phyloP scores from a whole-genome alignment of 2,329 filamentous ascomycete genomes.

The Coniochaeta hoffmannii region DNA sequence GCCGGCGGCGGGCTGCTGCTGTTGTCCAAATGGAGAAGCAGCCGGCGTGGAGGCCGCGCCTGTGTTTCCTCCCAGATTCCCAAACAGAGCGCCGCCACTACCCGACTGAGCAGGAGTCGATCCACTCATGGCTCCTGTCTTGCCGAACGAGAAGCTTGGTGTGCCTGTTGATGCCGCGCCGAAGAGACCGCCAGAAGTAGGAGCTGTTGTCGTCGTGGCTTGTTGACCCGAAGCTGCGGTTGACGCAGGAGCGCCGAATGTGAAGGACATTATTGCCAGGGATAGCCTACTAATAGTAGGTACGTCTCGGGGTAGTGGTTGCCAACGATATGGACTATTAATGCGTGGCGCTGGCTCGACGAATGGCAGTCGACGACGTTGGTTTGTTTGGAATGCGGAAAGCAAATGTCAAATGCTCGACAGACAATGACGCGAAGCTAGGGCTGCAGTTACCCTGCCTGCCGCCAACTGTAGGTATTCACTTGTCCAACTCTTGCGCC shows the following conservation, averaged over 20 bases:
- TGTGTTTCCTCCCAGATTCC: slow-evolving; percentile 15
- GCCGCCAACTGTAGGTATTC: background rate
- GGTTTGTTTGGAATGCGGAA: slow-evolving; percentile 1
- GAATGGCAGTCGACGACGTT: background rate
- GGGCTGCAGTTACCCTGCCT: background rate
- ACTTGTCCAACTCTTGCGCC: too few relatives aligned
- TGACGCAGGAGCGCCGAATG: slow-evolving; percentile 17
- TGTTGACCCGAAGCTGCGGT: slow-evolving; percentile 13
- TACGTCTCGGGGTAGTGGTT: background rate
- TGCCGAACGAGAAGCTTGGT: slow-evolving; percentile 9
- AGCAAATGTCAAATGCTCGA: background rate
- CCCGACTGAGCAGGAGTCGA: slow-evolving; percentile 3
- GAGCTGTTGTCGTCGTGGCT: slow-evolving; percentile 13
- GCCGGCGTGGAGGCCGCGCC: slow-evolving; percentile 12
- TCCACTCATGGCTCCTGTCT: slow-evolving; percentile 7
- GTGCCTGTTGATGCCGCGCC: slow-evolving; percentile 12
- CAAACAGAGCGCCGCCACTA: slow-evolving; percentile 11
- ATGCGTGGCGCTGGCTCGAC: background rate
- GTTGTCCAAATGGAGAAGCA: slow-evolving; percentile 11
- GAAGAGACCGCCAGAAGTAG: slow-evolving; percentile 18
- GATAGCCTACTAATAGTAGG: background rate
- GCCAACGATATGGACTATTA: background rate
- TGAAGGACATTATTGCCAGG: slow-evolving; percentile 11
- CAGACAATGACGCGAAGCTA: background rate
- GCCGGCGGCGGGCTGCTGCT: slow-evolving; percentile 8